Base-by-base conservation (phyloP, 2,329 filamentous ascomycete genomes). In the Colletotrichum tofieldiae region DNA sequence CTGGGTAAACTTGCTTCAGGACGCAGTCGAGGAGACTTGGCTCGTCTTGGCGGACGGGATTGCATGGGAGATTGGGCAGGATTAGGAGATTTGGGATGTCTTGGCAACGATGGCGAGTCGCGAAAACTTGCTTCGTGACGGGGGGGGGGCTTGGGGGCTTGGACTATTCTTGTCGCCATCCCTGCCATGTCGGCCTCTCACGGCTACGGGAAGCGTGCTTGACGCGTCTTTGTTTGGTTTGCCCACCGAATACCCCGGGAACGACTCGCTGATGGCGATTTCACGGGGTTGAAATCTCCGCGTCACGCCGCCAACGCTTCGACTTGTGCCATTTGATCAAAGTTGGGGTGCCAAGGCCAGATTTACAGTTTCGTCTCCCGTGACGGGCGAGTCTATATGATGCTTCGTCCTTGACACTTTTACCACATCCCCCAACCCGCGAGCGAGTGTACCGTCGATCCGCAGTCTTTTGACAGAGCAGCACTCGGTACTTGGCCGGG, bases 1-100 rank as follows among this genome's bases (percentile, higher is more conserved):
- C 23, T 61, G 68, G 63, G 63, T 71, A 71, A 62, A 67, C 47
- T 61, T 71, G 68, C 68, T 56, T 43, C 67, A 65, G 43, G 26
- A 37, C 35, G 11, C 35, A 8, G 35, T 37, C 35, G 35, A 37
- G 58, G 26, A 16, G 23, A 39, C 63, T 68, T 56, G 60, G 66
- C 60, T 51, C 41, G 23, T 37, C 52, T 51, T 65, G 60, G 66
- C 51, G 20, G 32, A 20, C 39, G n/a, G 49, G 37, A 29, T 14
- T 26, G 39, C 39, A 29, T 11, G 26, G 43, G 43, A 58, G 39
- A 20, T n/a, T 20, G 41, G 67, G 64, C 43, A 67, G 68, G 68
- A 56, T 71, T 67, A 67, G 68, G 56, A 71, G 68, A 71, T 51
- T 62, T 51, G 43, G 67, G 14, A 26, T 49, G 63, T 14, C 64